A percentile compares a stretch with the other conserved stretches of the same genome.
phyloP scores from a whole-genome alignment of 371 early-diverging fungal genomes.

The Lichtheimia ramosa region DNA sequence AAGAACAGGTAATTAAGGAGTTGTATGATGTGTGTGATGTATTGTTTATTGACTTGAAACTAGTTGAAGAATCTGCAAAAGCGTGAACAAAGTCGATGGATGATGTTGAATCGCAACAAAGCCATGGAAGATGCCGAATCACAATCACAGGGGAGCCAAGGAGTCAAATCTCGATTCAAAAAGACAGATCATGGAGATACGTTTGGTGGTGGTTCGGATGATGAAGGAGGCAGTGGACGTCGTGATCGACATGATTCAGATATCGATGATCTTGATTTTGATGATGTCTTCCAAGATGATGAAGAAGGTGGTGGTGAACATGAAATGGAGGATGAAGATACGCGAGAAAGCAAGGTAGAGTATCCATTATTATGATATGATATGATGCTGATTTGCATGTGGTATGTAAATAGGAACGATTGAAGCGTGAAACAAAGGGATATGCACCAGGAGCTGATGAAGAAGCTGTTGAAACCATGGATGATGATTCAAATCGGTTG shows the following conservation, averaged over 20 bases:
- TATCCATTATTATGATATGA: too few species aligned
- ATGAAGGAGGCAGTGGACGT: conserved; percentile 6
- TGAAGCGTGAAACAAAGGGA: conserved; percentile 41
- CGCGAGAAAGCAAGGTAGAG: conserved; percentile 51
- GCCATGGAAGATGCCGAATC: conserved; percentile 14
- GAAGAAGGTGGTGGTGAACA: conserved; percentile 79
- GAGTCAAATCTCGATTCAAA: conserved; percentile 21
- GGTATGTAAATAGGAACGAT: conserved; percentile 21
- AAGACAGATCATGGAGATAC: conserved; percentile 31
- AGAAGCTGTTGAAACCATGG: conserved; percentile 22
- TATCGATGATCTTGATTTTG: conserved; percentile 55
- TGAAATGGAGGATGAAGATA: conserved; percentile 65
- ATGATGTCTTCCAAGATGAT: conserved; percentile 65
- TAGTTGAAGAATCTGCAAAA: conserved; percentile 56
- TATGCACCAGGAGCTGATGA: conserved; percentile 29
- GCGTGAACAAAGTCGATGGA: conserved; percentile 65
- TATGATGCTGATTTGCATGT: too few species aligned
- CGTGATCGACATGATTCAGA: conserved; percentile 33
- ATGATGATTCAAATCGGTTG: conserved; percentile 25
- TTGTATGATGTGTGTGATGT: background rate
- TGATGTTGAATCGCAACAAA: conserved; percentile 63
- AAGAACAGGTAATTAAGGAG: conserved; percentile 68
- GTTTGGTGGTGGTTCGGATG: background rate
- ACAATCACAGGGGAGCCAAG: conserved; percentile 11
- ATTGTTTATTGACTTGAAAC: background rate